A percentile compares a stretch with the other conserved stretches of the same genome.
phyloP scores from a whole-genome alignment of 2,329 filamentous ascomycete genomes.

The Ophiostoma fasciatum region DNA sequence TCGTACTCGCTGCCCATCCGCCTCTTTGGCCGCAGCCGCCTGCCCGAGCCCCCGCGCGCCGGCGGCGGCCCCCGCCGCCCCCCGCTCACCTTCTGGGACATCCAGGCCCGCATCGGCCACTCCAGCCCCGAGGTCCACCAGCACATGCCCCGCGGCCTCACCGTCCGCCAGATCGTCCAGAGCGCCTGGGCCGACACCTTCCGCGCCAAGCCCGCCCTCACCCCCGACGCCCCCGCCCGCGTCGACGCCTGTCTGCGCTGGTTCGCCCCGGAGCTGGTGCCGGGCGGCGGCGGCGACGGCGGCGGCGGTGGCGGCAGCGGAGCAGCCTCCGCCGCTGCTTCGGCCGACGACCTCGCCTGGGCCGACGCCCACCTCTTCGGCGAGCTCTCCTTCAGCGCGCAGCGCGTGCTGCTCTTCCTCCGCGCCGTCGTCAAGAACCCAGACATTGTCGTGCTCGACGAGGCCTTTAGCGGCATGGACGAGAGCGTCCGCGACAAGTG shows the following conservation, averaged over 20 bases:
- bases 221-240: constrained; percentile 36
- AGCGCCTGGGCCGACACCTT: constrained; percentile 89
- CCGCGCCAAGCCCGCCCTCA: constrained; percentile 51
- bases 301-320: neutral
- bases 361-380: constrained; percentile 55
- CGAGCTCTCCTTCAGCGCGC: constrained; percentile 62
- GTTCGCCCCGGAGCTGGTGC: constrained; percentile 60
- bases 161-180: constrained; percentile 60
- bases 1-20: constrained; percentile 79
- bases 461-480: constrained; percentile 79
- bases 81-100: constrained; percentile 81
- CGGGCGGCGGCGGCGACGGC: constrained; percentile 2
- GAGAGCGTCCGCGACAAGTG: constrained; percentile 74
- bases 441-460: constrained; percentile 72
- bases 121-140: constrained; percentile 89
- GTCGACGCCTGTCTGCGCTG: constrained; percentile 58
- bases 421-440: constrained; percentile 67
- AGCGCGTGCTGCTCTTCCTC: constrained; percentile 74
- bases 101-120: constrained; percentile 81
- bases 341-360: constrained; percentile 36
- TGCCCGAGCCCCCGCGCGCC: constrained; percentile 41
- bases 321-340: neutral
- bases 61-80: constrained; percentile 33
- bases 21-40: constrained; percentile 67
- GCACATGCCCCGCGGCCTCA: constrained; percentile 70